Percentiles rank a stretch among this genome's conserved stretches.
Conservation (phyloP, 1,139 yeast genomes). For the Debaryomyces psychrophilus region DNA sequence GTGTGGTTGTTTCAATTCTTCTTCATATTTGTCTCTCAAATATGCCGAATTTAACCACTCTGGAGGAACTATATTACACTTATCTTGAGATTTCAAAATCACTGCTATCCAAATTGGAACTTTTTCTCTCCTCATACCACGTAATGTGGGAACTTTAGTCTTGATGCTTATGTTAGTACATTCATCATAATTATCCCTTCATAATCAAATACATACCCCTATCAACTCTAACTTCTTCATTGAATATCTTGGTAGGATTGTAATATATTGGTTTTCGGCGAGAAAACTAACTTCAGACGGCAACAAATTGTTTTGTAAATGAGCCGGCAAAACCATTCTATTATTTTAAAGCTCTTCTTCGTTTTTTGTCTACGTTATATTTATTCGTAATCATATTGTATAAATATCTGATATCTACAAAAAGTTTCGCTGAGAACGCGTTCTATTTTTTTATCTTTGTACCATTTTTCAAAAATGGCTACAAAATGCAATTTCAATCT, state of each 20-base stretch:
- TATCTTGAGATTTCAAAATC: conserved; percentile 77
- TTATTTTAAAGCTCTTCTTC: not conserved
- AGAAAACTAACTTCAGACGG: conserved; percentile 82
- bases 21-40: conserved; percentile 63
- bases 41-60: conserved; percentile 73
- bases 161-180: conserved; percentile 21
- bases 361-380: not conserved
- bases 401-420: not conserved
- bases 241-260: conserved; percentile 75
- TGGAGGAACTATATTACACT: conserved; percentile 87
- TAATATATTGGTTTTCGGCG: conserved; percentile 77
- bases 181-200: conserved; percentile 12
- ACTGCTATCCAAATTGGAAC: conserved; percentile 91
- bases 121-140: conserved; percentile 69
- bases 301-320: conserved; percentile 58
- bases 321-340: conserved; percentile 66
- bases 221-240: conserved; percentile 66
- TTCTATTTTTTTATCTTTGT: conserved; percentile 5
- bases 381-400: not conserved
- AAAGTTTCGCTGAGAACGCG: conserved; percentile 6
- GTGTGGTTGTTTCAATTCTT: conserved; percentile 60
- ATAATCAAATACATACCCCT: conserved; percentile 46
- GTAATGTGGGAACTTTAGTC: conserved; percentile 53
- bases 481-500: not conserved
- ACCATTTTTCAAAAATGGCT: conserved; percentile 2